Conservation (phyloP, 805 yeast genomes). For the Tetrapisispora nanseiensis region DNA sequence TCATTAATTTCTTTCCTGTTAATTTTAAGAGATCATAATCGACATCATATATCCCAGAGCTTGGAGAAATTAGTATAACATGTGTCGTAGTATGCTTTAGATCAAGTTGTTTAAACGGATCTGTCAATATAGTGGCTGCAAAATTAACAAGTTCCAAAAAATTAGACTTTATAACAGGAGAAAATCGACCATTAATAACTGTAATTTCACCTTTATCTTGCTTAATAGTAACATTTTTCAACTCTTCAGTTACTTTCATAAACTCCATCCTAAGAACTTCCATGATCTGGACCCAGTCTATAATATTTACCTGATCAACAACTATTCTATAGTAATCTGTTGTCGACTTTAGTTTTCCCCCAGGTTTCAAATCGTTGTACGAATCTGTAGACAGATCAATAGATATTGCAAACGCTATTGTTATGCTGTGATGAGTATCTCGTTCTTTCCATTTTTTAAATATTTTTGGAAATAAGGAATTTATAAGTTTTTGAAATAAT, state of each 20-base stretch:
- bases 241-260: conserved; percentile 67
- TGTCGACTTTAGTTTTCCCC: conserved; percentile 59
- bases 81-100: conserved; percentile 87
- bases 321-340: conserved; percentile 85
- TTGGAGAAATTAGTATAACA: conserved; percentile 79
- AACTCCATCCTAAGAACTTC: conserved; percentile 76
- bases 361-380: conserved; percentile 52
- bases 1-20: conserved; percentile 65
- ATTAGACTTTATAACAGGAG: conserved; percentile 87
- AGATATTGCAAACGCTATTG: conserved; percentile 77
- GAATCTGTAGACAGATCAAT: conserved; percentile 45
- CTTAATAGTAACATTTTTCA: conserved; percentile 35
- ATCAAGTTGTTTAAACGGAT: conserved; percentile 76
- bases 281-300: conserved; percentile 90
- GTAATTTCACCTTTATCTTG: conserved; percentile 27
- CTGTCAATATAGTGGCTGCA: conserved; percentile 66
- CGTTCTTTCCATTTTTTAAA: conserved; percentile 79
- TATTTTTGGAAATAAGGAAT: conserved; percentile 83
- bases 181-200: conserved; percentile 47
- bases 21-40: conserved; percentile 65
- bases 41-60: conserved; percentile 89
- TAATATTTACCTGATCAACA: conserved; percentile 84
- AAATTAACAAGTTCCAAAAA: conserved; percentile 77
- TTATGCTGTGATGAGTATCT: conserved; percentile 83
- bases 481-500: conserved; percentile 83